A percentile compares a stretch with the other conserved stretches of the same genome.
phyloP scores from a whole-genome alignment of 768 basidiomycete species.

The Tubosaeta brunneosetosa region DNA sequence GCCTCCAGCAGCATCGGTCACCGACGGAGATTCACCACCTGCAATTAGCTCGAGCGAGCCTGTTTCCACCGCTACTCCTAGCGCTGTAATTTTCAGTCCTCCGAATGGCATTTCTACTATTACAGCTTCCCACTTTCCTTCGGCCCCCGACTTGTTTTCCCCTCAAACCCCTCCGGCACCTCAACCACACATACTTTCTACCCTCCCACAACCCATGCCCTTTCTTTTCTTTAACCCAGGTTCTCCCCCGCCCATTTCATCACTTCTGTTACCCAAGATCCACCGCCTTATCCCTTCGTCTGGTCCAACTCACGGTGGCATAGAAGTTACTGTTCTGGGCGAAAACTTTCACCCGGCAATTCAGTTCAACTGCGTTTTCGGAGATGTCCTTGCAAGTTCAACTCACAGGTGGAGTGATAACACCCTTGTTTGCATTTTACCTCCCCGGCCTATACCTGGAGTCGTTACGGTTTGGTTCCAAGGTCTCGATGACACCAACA shows the following conservation, averaged over 20 bases:
- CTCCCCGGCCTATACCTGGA: constrained; percentile 76
- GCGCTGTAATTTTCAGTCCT: constrained; percentile 12
- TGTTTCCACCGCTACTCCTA: constrained; percentile 3
- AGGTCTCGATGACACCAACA: constrained; percentile 60
- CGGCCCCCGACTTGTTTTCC: constrained; percentile 18
- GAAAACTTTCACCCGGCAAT: constrained; percentile 79
- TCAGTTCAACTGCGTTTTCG: constrained; percentile 78
- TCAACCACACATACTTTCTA: constrained; percentile 18
- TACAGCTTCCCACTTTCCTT: constrained; percentile 13
- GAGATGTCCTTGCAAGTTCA: constrained; percentile 72
- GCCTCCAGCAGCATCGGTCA: background rate
- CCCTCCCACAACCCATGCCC: constrained; percentile 42
- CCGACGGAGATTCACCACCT: constrained; percentile 5
- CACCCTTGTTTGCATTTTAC: constrained; percentile 86
- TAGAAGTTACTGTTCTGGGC: constrained; percentile 91
- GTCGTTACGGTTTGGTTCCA: constrained; percentile 89
- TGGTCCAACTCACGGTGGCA: constrained; percentile 88
- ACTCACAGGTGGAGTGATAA: constrained; percentile 92
- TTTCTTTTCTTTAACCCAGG: constrained; percentile 59
- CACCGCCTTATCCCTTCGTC: constrained; percentile 80
- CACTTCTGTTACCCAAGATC: constrained; percentile 64
- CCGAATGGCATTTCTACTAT: constrained; percentile 12
- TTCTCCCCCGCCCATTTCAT: constrained; percentile 43
- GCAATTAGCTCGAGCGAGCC: constrained; percentile 9
- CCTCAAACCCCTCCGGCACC: constrained; percentile 9